Percentiles rank a stretch among this genome's conserved stretches.
phyloP scores from a whole-genome alignment of 768 basidiomycete species.

The Leccinum ochraceum region DNA sequence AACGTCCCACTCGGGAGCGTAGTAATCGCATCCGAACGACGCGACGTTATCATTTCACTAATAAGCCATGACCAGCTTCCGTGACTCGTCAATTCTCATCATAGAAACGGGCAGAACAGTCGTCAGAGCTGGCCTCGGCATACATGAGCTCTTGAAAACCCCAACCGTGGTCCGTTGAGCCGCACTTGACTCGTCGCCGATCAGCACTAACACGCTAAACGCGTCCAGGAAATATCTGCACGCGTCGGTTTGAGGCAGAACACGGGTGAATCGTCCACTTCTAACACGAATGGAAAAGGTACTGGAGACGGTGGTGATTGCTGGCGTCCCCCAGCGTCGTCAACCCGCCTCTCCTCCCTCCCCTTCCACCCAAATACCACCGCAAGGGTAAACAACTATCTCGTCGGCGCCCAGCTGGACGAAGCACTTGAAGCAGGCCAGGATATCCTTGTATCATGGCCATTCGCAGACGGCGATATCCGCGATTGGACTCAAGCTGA shows the following conservation, averaged over 20 bases:
- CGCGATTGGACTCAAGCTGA: conserved; percentile 84
- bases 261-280: conserved; percentile 30
- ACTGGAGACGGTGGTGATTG: conserved; percentile 20
- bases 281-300: conserved; percentile 26
- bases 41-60: conserved; percentile 6
- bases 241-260: conserved; percentile 71
- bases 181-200: background rate
- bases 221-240: conserved; percentile 70
- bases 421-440: conserved; percentile 76
- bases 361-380: conserved; percentile 44
- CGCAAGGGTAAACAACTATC: conserved; percentile 71
- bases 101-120: conserved; percentile 75
- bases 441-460: conserved; percentile 77
- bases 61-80: conserved; percentile 58
- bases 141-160: conserved; percentile 74
- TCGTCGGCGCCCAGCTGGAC: conserved; percentile 79
- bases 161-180: conserved; percentile 67
- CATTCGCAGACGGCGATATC: conserved; percentile 73
- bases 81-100: conserved; percentile 78
- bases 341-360: conserved; percentile 48
- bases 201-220: conserved; percentile 4
- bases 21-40: background rate
- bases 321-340: conserved; percentile 41
- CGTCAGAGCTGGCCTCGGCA: conserved; percentile 75
- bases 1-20: background rate